These are phyloP conservation scores for Dryas integrifolia DNA, from an alignment of 331 rosid species.

Conservation along the genomic window DNA sequence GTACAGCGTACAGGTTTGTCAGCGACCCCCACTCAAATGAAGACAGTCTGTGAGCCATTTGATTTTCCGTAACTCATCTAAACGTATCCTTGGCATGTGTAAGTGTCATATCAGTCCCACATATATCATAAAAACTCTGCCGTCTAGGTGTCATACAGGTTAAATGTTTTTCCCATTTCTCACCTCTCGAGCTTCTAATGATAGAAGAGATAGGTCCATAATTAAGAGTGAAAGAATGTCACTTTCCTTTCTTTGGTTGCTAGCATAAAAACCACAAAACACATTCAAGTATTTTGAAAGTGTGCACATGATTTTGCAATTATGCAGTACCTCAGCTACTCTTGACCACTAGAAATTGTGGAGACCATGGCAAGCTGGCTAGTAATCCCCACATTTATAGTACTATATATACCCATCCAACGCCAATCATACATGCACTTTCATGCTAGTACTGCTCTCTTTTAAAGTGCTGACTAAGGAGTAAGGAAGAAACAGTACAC, in stretches of 20 bases:
- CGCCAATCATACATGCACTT: slow-evolving; percentile 20
- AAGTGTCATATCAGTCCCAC: not conserved
- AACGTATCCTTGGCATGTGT: too few species aligned
- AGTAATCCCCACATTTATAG: not conserved
- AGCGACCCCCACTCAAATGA: too few species aligned
- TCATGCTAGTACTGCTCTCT: not conserved
- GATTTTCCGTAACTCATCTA: not conserved
- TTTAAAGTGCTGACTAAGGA: too few species aligned
- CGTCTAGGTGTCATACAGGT: not conserved
- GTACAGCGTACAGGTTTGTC: too few species aligned
- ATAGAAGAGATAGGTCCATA: slow-evolving; percentile 7
- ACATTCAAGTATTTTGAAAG: slow-evolving; percentile 20
- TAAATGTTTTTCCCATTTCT: not conserved
- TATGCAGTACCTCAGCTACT: slow-evolving; percentile 6
- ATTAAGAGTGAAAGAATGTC: not conserved
- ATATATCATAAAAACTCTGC: not conserved
- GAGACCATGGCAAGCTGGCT: slow-evolving; percentile 21
- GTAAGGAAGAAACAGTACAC: too few species aligned
- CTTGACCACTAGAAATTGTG: slow-evolving; percentile 36
- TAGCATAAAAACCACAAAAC: slow-evolving; percentile 36
- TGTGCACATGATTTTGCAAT: not conserved
- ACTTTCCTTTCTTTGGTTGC: slow-evolving; percentile 3
- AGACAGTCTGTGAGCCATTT: not conserved
- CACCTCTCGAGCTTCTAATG: not conserved
- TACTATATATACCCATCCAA: not conserved